Evolutionary conservation across 2,329 filamentous ascomycete genomes (phyloP), one percentile per base, ranked within the genome.

Genomic region (Trichoderma oligosporum): DNA sequence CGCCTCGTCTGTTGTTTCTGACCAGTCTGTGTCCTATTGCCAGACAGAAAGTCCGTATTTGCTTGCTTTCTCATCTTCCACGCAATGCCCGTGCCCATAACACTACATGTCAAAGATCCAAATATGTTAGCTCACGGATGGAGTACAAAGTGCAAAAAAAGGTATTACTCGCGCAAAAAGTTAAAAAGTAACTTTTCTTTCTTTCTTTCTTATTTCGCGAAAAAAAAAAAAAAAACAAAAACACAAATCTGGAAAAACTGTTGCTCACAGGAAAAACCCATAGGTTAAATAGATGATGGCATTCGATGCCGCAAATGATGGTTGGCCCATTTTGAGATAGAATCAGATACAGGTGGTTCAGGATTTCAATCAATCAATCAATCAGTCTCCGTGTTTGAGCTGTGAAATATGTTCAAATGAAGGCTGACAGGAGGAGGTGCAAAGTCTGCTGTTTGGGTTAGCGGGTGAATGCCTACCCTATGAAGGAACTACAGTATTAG

Each of bases 11-110:
- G 24, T 29, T 18, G 33, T 25, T 49, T 58, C 83, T 86, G 73
- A 93, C 89, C 89, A 78, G 86, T 89, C 77, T 93, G 89, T 74
- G 89, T 91, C 72, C 88, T 81, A 70, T 92, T 92, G 68, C 85
- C 84, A 55, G 87, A 81, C 60, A 93, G 77, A 72, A 88, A 91
- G 66, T 91, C 82, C 59, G 79, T 78, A 73, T 87, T 88, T 62
- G 81, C 77, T 75, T 91, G 86, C 61, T 79, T 75, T 65, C 80
- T 78, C 74, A 83, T 76, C 60, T 65, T 76, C 81, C 80, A 84
- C 58, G 82, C 82, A 52, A 84, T 72, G 56, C 70, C 76, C 27
- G 79, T 81, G 62, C 89, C 89, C 66, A 87, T 72, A 45, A 87
- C 65, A 14, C 87, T 91, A n/a, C n/a, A n/a, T n/a, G n/a, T n/a